Evolutionary conservation across 2,329 filamentous ascomycete genomes (phyloP).

Genomic region (Fusarium setosum): DNA sequence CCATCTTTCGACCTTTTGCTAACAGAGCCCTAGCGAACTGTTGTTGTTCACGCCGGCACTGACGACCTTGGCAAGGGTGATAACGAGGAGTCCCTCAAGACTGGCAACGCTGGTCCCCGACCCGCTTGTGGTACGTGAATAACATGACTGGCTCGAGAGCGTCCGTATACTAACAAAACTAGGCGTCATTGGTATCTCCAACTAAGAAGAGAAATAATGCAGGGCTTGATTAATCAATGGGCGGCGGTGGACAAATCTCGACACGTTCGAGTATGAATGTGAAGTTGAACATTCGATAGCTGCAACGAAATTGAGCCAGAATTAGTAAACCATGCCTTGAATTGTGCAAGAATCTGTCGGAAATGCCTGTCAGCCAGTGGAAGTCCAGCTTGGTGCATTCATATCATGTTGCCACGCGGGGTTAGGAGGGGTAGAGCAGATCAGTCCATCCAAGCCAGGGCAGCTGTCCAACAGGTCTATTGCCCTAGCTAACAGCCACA

Average conservation of each 20-base stretch:
- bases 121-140: conserved; percentile 86
- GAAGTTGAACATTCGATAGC: conserved; percentile 22
- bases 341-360: no score
- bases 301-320: conserved; percentile 29
- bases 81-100: conserved; percentile 97
- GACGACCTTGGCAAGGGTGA: conserved; percentile 95
- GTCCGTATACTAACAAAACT: no score
- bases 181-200: conserved; percentile 91
- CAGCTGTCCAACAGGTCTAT: conserved; percentile 8
- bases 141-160: neutral
- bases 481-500: conserved; percentile 11
- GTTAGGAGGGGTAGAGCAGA: conserved; percentile 18
- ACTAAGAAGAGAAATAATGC: conserved; percentile 59
- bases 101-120: conserved; percentile 91
- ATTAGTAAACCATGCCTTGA: neutral
- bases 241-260: neutral
- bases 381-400: neutral
- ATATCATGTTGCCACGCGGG: conserved; percentile 14
- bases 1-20: neutral
- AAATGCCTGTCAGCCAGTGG: no score
- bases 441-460: conserved; percentile 10
- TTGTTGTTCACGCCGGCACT: conserved; percentile 94
- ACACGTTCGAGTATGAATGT: conserved; percentile 1
- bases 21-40: conserved; percentile 75
- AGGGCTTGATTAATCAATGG: conserved; percentile 12